Conservation (phyloP, 2,329 filamentous ascomycete genomes). For the Metarhizium album region DNA sequence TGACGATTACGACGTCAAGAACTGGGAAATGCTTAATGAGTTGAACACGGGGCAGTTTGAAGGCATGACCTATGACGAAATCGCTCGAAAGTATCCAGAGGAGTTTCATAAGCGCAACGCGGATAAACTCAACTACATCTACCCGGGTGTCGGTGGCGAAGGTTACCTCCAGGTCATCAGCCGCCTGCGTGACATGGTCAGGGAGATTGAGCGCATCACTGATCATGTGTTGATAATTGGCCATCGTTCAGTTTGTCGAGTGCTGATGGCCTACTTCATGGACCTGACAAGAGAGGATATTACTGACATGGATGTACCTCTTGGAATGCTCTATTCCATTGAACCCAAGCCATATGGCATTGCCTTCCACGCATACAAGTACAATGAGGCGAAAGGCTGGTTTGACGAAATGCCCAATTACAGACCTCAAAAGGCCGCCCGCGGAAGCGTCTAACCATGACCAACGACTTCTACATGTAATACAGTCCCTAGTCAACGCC, state of each 20-base stretch:
- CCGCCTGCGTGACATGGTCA: constrained; percentile 85
- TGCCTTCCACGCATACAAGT: constrained; percentile 91
- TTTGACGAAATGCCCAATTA: constrained; percentile 85
- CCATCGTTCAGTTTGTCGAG: constrained; percentile 83
- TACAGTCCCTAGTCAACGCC: neutral
- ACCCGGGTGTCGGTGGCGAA: constrained; percentile 90
- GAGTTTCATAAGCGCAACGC: constrained; percentile 70
- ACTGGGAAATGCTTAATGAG: constrained; percentile 97
- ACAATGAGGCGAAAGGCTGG: constrained; percentile 65
- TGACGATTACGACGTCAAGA: constrained; percentile 91
- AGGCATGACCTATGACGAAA: constrained; percentile 88
- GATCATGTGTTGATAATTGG: constrained; percentile 90
- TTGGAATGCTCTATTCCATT: constrained; percentile 88
- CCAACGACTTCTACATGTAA: neutral
- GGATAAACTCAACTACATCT: constrained; percentile 93
- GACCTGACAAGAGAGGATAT: constrained; percentile 85
- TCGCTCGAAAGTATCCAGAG: constrained; percentile 63
- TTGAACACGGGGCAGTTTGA: constrained; percentile 89
- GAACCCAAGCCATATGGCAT: constrained; percentile 97
- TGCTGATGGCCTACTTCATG: constrained; percentile 93
- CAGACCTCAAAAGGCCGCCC: constrained; percentile 48
- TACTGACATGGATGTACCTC: constrained; percentile 83
- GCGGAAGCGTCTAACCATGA: constrained; percentile 11
- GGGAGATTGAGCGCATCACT: constrained; percentile 93
- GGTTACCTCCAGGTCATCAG: constrained; percentile 97